A percentile compares a stretch with the other conserved stretches of the same genome.
Evolutionary conservation across 805 yeast species (phyloP).

Genomic region (Isabelozyma pseudorhagii): DNA sequence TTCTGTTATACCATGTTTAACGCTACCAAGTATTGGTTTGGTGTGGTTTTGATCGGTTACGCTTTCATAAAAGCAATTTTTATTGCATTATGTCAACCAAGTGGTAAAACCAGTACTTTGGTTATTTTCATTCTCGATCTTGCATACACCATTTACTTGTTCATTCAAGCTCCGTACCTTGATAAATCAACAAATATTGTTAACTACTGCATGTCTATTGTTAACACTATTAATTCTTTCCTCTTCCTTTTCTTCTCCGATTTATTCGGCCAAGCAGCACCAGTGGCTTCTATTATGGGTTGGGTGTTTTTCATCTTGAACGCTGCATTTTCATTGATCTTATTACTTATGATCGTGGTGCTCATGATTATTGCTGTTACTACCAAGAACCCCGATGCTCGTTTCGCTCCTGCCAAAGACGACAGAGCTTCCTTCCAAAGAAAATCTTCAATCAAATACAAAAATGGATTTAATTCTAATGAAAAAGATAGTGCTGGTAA

Average conservation of each 20-base stretch:
- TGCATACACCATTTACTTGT: conserved; percentile 60
- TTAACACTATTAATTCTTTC: conserved; percentile 75
- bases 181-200: conserved; percentile 79
- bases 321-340: conserved; percentile 79
- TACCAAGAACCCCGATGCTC: conserved; percentile 84
- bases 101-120: conserved; percentile 80
- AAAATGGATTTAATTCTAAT: conserved; percentile 22
- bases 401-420: conserved; percentile 85
- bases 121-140: conserved; percentile 75
- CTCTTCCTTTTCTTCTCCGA: conserved; percentile 83
- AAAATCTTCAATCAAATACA: conserved; percentile 29
- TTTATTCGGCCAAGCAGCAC: conserved; percentile 74
- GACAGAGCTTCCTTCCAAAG: conserved; percentile 88
- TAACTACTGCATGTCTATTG: conserved; percentile 68
- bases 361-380: conserved; percentile 60
- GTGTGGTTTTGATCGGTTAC: conserved; percentile 59
- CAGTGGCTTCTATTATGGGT: conserved; percentile 84
- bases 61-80: conserved; percentile 66
- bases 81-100: conserved; percentile 72
- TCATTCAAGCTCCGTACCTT: conserved; percentile 69
- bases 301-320: conserved; percentile 85
- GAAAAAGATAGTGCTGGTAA: conserved; percentile 23
- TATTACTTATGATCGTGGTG: conserved; percentile 67
- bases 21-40: conserved; percentile 83
- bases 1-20: conserved; percentile 87